These are phyloP conservation scores for Carex myosuroides DNA, from an alignment of 176 grass and related monocot species.

Conservation along the genomic window DNA sequence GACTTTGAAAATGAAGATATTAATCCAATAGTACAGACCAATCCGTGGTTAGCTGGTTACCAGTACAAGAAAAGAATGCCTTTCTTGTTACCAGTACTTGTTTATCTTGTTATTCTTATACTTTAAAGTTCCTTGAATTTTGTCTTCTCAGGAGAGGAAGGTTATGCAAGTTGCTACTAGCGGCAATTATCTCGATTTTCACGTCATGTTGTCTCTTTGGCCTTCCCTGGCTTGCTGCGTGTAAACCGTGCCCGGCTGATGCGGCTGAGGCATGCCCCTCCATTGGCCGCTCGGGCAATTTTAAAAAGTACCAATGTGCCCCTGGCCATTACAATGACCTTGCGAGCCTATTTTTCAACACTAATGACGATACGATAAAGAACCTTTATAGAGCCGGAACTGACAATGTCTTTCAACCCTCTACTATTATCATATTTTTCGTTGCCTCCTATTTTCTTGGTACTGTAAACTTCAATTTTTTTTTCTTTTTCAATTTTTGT, in stretches of 20 bases:
- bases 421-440: slow-evolving; percentile 77
- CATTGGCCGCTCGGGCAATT: slow-evolving; percentile 94
- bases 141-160: slow-evolving; percentile 60
- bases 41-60: no score
- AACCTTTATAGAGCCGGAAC: slow-evolving; percentile 82
- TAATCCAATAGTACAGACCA: no score
- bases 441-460: slow-evolving; percentile 65
- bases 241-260: slow-evolving; percentile 63
- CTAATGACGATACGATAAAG: slow-evolving; percentile 83
- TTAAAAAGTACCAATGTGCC: slow-evolving; percentile 80
- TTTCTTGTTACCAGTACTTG: not conserved
- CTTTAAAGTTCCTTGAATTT: not conserved
- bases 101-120: slow-evolving; percentile 5
- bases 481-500: not conserved
- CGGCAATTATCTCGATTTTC: slow-evolving; percentile 55
- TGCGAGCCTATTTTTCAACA: slow-evolving; percentile 95
- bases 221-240: slow-evolving; percentile 75
- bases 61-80: not conserved
- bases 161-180: slow-evolving; percentile 65
- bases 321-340: slow-evolving; percentile 79
- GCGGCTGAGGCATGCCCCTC: slow-evolving; percentile 70
- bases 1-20: no score
- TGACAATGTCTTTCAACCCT: slow-evolving; percentile 58
- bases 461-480: not conserved
- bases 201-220: slow-evolving; percentile 85